Evolutionary conservation across 1,284 basidiomycete genomes (phyloP).

Genomic region (Ustilago vetiveriae): DNA sequence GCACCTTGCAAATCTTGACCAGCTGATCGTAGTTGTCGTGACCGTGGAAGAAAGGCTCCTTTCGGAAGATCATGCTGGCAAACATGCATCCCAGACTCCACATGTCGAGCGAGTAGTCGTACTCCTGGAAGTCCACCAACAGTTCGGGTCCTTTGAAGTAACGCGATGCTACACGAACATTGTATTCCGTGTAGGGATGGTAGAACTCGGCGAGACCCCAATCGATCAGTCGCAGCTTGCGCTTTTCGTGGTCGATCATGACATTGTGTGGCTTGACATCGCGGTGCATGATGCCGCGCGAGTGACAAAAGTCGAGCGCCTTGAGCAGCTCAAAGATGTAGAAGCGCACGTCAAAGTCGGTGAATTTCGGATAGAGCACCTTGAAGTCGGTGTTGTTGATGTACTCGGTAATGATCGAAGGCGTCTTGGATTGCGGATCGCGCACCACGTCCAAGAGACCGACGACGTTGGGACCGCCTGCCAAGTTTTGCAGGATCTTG

Average conservation of each 20-base stretch:
- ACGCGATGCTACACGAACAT: conserved; percentile 94
- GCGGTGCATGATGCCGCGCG: conserved; percentile 97
- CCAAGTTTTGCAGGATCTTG: conserved; percentile 96
- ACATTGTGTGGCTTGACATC: conserved; percentile 99
- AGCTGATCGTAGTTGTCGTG: conserved; percentile 99
- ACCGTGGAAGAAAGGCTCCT: conserved; percentile 99
- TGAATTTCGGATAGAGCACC: conserved; percentile 91
- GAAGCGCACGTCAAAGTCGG: conserved; percentile 92
- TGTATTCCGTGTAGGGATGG: conserved; percentile 96
- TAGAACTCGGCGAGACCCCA: conserved; percentile 99
- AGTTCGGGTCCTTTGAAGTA: conserved; percentile 99
- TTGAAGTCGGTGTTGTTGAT: conserved; percentile 99
- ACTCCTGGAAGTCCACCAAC: conserved; percentile 97
- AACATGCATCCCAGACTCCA: conserved; percentile 99
- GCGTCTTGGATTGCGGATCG: conserved; percentile 89
- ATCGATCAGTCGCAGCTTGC: conserved; percentile 94
- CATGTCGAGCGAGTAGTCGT: conserved; percentile 89
- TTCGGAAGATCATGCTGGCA: conserved; percentile 85
- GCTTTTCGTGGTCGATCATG: conserved; percentile 98
- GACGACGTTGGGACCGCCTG: conserved; percentile 90
- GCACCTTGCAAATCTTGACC: conserved; percentile 96
- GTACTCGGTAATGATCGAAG: conserved; percentile 97
- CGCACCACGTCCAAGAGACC: conserved; percentile 91
- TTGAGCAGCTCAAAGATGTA: conserved; percentile 98
- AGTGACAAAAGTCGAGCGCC: conserved; percentile 97